Evolutionary conservation across 2,329 filamentous ascomycete genomes (phyloP).

Genomic region (Paraconiothyrium brasiliense): DNA sequence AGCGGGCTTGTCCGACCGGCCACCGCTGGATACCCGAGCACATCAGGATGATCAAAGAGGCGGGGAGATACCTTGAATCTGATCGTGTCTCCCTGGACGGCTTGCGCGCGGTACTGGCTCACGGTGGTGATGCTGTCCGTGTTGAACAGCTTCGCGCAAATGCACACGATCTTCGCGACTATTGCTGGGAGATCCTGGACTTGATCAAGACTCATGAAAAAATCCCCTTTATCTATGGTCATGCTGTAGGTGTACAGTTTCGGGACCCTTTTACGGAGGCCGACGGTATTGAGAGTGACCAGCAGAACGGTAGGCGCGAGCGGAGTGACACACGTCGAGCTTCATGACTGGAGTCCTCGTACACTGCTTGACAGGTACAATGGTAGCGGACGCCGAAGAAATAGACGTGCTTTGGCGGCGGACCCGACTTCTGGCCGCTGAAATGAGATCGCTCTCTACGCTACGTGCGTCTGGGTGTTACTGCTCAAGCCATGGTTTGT

Average conservation of each 20-base stretch:
- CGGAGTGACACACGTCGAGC: neutral
- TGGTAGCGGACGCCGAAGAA: neutral
- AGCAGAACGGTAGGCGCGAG: neutral
- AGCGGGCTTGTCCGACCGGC: slow-evolving; percentile 25
- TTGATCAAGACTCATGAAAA: slow-evolving; percentile 10
- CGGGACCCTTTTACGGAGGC: neutral
- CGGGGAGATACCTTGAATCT: slow-evolving; percentile 20
- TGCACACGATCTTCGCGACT: neutral
- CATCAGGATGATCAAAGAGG: slow-evolving; percentile 20
- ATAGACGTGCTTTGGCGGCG: neutral
- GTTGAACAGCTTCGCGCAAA: neutral
- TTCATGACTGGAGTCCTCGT: neutral
- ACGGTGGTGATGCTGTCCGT: neutral
- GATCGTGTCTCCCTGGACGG: neutral
- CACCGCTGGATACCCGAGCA: slow-evolving; percentile 28
- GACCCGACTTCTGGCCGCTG: neutral
- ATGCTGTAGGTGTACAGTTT: neutral
- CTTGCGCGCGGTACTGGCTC: neutral
- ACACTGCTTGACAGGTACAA: neutral
- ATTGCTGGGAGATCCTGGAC: slow-evolving; percentile 7
- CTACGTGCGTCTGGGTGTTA: neutral
- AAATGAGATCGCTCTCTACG: neutral
- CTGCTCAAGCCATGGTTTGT: neutral
- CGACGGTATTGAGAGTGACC: neutral
- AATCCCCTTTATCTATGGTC: neutral